Evolutionary conservation across 192 early-diverging fungal genomes (phyloP), one percentile per base, ranked within the genome.

Genomic region (Piromyces finnis): DNA sequence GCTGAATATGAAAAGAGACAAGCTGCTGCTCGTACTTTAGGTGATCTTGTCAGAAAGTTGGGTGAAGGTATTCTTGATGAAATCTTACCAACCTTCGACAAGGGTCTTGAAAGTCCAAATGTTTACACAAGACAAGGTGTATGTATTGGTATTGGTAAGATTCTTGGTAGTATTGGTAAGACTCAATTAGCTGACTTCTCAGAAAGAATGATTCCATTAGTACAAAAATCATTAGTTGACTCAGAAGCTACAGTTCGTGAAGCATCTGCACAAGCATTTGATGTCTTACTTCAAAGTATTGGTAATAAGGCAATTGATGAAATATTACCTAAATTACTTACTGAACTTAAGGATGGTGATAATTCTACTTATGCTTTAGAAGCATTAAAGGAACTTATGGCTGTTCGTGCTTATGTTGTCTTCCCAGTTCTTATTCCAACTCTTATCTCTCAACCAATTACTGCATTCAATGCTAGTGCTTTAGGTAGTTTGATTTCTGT

Each of bases 361-460:
- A 78, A 81, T n/a, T 82, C 83, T 51, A 84, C 84, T 28, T 91
- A 93, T 82, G 97, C 97, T 17, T 86, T 99, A 84, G 94, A 95
- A 84, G 98, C 95, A 37, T 87, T 99, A 79, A 97, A 97, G 86
- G 95, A 98, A 84, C 93, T 99, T 78, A 98, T 98, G 96, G 90
- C 94, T 18, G 95, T 98, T 68, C 93, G 95, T n/a, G 94, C 94
- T 80, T 93, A 94, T 81, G 95, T 96, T 6, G 98, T 99, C 13
- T 97, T 99, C 94, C 98, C 98, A 13, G 96, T 97, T 32, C 88
- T 99, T 78, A 96, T 99, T 79, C 98, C 98, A 5, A 97, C 95
- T 12, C 89, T 99, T 78, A 92, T 95, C n/a, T 82, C 91, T 26
- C 88, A 87, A 29, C 97, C 97, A 26, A 95, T 99, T 68, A 92